Conservation (phyloP, 73 alveolate species). For the Paramecium sonneborni region DNA sequence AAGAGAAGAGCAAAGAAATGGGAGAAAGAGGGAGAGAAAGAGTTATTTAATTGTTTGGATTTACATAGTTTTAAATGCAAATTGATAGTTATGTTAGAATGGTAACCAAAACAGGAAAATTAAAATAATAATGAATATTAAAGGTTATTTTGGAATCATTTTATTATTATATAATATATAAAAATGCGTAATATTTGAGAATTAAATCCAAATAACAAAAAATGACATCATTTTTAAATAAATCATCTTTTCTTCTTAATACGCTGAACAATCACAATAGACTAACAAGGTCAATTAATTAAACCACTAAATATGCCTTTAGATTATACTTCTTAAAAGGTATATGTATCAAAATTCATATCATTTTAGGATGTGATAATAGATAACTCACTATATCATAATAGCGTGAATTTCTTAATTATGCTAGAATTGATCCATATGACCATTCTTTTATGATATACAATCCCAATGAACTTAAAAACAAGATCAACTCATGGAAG, state of each 20-base stretch:
- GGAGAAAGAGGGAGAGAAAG: conserved; percentile 63
- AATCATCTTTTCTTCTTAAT: neutral
- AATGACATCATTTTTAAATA: conserved; percentile 15
- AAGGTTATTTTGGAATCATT: conserved; percentile 13
- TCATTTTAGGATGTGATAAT: neutral
- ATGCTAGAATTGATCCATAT: conserved; percentile 42
- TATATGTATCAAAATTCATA: neutral
- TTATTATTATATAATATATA: neutral
- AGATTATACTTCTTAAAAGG: conserved; percentile 18
- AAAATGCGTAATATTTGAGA: neutral
- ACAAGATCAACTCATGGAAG: conserved; percentile 36
- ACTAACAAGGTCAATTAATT: neutral
- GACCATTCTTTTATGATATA: conserved; percentile 57
- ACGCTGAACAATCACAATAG: neutral
- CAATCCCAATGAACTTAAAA: conserved; percentile 34
- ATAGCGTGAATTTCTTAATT: conserved; percentile 48
- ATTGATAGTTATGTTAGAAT: neutral
- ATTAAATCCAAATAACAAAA: neutral
- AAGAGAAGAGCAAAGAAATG: conserved; percentile 13
- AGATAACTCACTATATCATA: neutral
- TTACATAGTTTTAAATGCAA: conserved; percentile 30
- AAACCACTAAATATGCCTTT: neutral
- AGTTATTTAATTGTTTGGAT: conserved; percentile 59
- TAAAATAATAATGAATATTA: neutral
- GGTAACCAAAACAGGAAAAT: neutral